Evolutionary conservation across 78 protist species (phyloP).

Genomic region (Cavenderia fasciculata): DNA sequence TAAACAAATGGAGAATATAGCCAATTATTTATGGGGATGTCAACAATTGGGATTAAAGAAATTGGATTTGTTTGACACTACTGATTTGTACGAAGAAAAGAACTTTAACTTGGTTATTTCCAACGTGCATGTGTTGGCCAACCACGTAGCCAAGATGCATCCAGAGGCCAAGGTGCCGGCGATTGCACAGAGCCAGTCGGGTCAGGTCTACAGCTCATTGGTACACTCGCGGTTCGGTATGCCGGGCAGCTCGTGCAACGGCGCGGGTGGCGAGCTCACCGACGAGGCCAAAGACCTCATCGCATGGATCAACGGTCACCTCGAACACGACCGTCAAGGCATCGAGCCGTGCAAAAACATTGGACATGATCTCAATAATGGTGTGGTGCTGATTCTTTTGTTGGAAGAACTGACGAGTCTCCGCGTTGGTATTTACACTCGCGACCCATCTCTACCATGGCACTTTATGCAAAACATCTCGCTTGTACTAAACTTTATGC

Average conservation of each 20-base stretch:
- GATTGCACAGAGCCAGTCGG: neutral
- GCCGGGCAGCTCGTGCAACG: neutral
- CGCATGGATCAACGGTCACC: conserved; percentile 43
- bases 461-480: conserved; percentile 70
- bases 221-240: conserved; percentile 57
- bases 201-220: conserved; percentile 26
- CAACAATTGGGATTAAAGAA: conserved; percentile 33
- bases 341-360: conserved; percentile 21
- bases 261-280: neutral
- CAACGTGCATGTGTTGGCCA: conserved; percentile 61
- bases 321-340: neutral
- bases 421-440: conserved; percentile 34
- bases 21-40: conserved; percentile 64
- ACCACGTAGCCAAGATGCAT: neutral
- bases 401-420: conserved; percentile 23
- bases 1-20: conserved; percentile 80
- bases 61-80: conserved; percentile 51
- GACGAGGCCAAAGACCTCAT: conserved; percentile 20
- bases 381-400: conserved; percentile 8
- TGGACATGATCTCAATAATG: conserved; percentile 27
- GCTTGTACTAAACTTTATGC: conserved; percentile 7
- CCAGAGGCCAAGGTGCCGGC: neutral
- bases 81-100: conserved; percentile 81
- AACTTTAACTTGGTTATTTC: conserved; percentile 71
- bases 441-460: conserved; percentile 69